Evolutionary conservation across 352 stramenopile species (phyloP).

Genomic region (Phytopythium delawarense): DNA sequence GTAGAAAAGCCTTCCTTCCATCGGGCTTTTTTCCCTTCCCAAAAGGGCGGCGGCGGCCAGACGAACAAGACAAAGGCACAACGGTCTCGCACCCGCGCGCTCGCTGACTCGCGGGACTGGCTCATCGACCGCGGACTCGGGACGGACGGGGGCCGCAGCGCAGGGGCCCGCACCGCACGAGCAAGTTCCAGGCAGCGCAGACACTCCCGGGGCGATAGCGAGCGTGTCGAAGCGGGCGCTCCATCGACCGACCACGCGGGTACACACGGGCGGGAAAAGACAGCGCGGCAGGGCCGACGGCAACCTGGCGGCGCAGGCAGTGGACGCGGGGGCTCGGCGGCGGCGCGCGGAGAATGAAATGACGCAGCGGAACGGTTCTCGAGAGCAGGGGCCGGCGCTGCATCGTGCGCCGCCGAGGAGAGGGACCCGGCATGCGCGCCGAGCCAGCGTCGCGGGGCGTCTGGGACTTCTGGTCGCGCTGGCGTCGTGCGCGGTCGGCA

Average conservation of each 20-base stretch:
- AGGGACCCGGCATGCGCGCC: background rate
- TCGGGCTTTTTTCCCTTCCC: background rate
- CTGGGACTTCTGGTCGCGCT: background rate
- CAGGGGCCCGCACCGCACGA: too few species aligned
- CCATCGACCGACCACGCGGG: background rate
- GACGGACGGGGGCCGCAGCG: background rate
- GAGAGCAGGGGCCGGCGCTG: background rate
- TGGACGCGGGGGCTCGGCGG: background rate
- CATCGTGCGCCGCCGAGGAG: background rate
- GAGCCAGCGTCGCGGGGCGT: background rate
- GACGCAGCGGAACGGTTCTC: background rate
- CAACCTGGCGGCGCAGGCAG: slow-evolving; percentile 4
- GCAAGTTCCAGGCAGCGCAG: too few species aligned
- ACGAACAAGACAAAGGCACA: slow-evolving; percentile 2
- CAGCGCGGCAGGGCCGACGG: background rate
- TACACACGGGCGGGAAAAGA: background rate
- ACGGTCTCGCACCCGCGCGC: background rate
- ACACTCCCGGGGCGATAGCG: too few species aligned
- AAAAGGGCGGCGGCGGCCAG: too few species aligned
- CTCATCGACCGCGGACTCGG: background rate
- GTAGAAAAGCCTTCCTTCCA: background rate
- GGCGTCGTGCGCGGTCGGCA: background rate
- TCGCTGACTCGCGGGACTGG: slow-evolving; percentile 5
- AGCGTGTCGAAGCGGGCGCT: too few species aligned
- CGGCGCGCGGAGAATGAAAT: slow-evolving; percentile 14